Percentiles rank a stretch among this genome's conserved stretches.
Conservation (phyloP, 148 eudicot species). For the Fagopyrum esculentum region DNA sequence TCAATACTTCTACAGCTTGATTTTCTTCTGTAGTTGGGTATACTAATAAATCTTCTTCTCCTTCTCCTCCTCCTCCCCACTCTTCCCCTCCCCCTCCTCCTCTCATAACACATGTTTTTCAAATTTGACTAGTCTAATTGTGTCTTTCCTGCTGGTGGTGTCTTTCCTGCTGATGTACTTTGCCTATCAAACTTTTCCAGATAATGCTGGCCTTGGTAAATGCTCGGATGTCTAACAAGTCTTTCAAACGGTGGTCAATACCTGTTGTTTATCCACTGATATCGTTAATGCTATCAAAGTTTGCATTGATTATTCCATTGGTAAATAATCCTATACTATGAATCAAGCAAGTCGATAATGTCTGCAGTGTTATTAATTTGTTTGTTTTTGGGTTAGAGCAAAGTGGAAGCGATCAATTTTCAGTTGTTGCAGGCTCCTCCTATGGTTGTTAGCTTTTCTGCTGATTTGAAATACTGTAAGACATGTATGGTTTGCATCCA, state of each 20-base stretch:
- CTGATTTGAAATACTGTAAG: slow-evolving; percentile 86
- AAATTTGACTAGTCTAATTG: not conserved
- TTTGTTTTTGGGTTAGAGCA: slow-evolving; percentile 45
- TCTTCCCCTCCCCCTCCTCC: not conserved
- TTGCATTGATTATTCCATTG: slow-evolving; percentile 81
- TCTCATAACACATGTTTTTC: not conserved
- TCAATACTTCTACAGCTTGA: slow-evolving; percentile 1
- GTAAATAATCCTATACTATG: slow-evolving; percentile 32
- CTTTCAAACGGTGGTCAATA: slow-evolving; percentile 65
- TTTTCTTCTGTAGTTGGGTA: not conserved
- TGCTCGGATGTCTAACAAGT: slow-evolving; percentile 80
- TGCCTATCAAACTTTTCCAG: slow-evolving; percentile 25
- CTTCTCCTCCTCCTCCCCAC: not conserved
- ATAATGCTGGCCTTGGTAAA: slow-evolving; percentile 63
- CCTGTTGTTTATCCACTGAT: slow-evolving; percentile 50
- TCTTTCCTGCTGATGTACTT: not conserved
- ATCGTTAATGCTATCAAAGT: slow-evolving; percentile 73
- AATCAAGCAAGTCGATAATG: slow-evolving; percentile 7
- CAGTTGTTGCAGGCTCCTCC: slow-evolving; percentile 94
- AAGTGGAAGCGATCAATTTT: slow-evolving; percentile 62
- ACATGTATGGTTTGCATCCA: slow-evolving; percentile 1
- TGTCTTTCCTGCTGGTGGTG: not conserved
- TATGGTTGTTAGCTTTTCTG: slow-evolving; percentile 43
- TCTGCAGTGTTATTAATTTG: slow-evolving; percentile 12
- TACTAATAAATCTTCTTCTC: not conserved